phyloP scores from a whole-genome alignment of 352 stramenopile species.

The Elongisporangium senticosum region DNA sequence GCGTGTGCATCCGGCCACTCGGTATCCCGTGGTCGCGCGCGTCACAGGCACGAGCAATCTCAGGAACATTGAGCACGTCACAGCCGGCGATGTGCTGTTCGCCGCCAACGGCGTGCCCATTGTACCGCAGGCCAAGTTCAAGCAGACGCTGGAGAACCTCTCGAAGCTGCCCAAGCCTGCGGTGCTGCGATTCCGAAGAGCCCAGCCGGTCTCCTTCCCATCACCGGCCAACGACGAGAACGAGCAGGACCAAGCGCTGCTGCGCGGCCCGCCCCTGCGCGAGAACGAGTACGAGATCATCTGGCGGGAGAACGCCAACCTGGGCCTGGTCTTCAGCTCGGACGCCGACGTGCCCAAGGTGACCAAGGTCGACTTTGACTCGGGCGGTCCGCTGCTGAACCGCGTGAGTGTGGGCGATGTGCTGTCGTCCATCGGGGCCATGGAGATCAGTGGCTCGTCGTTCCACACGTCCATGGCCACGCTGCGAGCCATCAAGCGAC shows the following conservation, averaged over 20 bases:
- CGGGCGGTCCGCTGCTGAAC: conserved; percentile 59
- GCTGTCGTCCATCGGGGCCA: conserved; percentile 70
- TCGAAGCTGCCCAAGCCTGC: conserved; percentile 66
- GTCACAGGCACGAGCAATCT: conserved; percentile 72
- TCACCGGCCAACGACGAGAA: conserved; percentile 16
- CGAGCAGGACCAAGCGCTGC: conserved; percentile 39
- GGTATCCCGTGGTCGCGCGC: conserved; percentile 62
- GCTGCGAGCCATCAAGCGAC: conserved; percentile 72
- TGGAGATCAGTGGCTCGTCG: conserved; percentile 69
- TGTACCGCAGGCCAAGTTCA: conserved; percentile 70
- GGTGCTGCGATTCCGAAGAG: conserved; percentile 56
- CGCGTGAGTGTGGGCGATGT: conserved; percentile 71
- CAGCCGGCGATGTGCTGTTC: conserved; percentile 61
- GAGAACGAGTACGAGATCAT: conserved; percentile 79
- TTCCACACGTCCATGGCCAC: conserved; percentile 86
- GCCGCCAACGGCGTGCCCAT: conserved; percentile 71
- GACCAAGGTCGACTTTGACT: conserved; percentile 80
- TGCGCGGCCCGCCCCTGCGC: conserved; percentile 48
- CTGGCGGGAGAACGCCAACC: conserved; percentile 78
- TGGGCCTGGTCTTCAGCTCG: conserved; percentile 82
- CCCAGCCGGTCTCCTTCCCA: conserved; percentile 24
- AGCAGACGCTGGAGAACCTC: conserved; percentile 70
- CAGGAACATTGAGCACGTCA: conserved; percentile 72
- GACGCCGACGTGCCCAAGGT: conserved; percentile 71
- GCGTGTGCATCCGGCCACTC: conserved; percentile 61